Conservation (phyloP, 192 early-diverging fungal genomes). For the Rhizophagus prolifer region DNA sequence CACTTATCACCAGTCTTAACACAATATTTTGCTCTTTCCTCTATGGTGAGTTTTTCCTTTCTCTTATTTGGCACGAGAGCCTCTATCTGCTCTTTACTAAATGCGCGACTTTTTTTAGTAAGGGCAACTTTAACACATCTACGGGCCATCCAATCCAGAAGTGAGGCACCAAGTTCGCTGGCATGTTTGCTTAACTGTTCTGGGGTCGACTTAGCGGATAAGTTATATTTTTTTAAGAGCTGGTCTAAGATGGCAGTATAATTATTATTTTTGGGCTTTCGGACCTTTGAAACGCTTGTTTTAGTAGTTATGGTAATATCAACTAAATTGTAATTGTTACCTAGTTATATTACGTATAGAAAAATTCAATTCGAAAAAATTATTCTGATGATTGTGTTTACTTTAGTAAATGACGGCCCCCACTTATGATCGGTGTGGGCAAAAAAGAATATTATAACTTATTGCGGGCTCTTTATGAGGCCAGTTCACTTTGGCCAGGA, state of each 20-base stretch:
- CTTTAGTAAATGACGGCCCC: no score
- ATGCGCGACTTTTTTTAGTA: background rate
- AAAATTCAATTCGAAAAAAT: background rate
- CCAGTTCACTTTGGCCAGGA: no score
- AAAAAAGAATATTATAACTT: no score
- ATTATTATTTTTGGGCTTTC: background rate
- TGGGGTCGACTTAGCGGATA: background rate
- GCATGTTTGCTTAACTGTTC: background rate
- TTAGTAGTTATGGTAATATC: background rate
- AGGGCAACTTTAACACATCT: background rate
- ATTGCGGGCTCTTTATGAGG: no score
- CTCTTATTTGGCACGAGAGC: conserved; percentile 5
- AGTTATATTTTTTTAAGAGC: conserved; percentile 10
- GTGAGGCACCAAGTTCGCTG: background rate
- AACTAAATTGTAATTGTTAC: background rate
- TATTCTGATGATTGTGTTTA: no score
- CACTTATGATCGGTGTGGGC: no score
- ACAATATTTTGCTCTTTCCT: no score
- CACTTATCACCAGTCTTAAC: background rate
- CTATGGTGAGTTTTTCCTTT: background rate
- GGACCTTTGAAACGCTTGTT: background rate
- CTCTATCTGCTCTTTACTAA: conserved; percentile 10
- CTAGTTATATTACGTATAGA: background rate
- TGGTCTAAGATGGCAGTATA: background rate
- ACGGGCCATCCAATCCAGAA: background rate